phyloP scores from a whole-genome alignment of 192 early-diverging fungal genomes.

The Podila verticillata region DNA sequence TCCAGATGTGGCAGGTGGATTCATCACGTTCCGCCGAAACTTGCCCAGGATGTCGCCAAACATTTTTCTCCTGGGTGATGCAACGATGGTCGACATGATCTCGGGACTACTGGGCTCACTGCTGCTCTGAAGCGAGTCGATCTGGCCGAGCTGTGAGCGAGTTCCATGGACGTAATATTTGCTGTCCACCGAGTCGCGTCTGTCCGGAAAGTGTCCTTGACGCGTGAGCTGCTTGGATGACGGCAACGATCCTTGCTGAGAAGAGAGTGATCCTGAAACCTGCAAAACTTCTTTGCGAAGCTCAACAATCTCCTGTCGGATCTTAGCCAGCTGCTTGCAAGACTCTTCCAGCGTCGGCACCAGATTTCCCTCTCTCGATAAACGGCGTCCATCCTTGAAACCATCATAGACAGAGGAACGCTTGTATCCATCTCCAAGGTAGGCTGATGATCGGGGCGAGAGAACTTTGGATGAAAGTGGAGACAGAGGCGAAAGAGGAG shows the following conservation, averaged over 20 bases:
- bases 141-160: constrained; percentile 2
- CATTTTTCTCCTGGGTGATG: constrained; percentile 1
- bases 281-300: constrained; percentile 35
- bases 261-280: constrained; percentile 2
- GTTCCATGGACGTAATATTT: constrained; percentile 5
- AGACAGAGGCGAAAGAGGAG: constrained; percentile 16
- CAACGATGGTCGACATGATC: constrained; percentile 6
- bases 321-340: constrained; percentile 33
- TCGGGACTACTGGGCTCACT: constrained; percentile 28
- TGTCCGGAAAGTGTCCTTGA: background rate
- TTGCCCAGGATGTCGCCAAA: constrained; percentile 34
- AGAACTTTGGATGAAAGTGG: constrained; percentile 2
- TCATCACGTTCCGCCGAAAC: constrained; percentile 14
- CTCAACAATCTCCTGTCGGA: constrained; percentile 44
- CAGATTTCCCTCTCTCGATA: constrained; percentile 14
- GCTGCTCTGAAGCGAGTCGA: constrained; percentile 14
- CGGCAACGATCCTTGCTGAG: background rate
- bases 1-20: background rate
- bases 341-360: constrained; percentile 42
- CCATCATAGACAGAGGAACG: constrained; percentile 31
- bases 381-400: background rate
- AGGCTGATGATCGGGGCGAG: constrained; percentile 22
- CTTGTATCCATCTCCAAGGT: constrained; percentile 21
- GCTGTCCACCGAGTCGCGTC: constrained; percentile 23
- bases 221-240: background rate